These are phyloP conservation scores for Pichia sp. DNA, from an alignment of 1,139 yeast species.

Conservation along the genomic window DNA sequence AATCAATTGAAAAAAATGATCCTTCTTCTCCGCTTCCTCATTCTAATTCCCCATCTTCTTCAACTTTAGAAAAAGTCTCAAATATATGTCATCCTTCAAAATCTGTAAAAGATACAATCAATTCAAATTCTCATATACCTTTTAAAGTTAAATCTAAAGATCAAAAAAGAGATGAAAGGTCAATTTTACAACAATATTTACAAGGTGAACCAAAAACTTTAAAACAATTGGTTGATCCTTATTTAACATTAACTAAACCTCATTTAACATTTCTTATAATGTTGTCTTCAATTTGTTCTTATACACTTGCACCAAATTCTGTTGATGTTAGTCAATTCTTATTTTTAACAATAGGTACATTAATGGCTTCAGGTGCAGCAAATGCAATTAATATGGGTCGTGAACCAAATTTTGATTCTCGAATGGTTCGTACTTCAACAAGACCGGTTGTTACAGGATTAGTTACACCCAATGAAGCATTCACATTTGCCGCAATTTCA, in stretches of 20 bases:
- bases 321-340: conserved; percentile 64
- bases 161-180: conserved; percentile 13
- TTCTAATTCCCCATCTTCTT: no score
- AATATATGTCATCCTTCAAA: conserved; percentile 25
- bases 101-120: background rate
- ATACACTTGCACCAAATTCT: conserved; percentile 83
- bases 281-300: conserved; percentile 85
- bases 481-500: conserved; percentile 63
- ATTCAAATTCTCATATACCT: conserved; percentile 39
- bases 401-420: conserved; percentile 82
- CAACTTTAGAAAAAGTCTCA: conserved; percentile 10
- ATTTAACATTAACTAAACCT: conserved; percentile 81
- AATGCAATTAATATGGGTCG: conserved; percentile 96
- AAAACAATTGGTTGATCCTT: conserved; percentile 45
- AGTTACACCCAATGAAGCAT: conserved; percentile 72
- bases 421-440: conserved; percentile 82
- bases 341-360: conserved; percentile 77
- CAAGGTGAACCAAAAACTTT: conserved; percentile 26
- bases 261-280: conserved; percentile 82
- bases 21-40: no score
- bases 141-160: conserved; percentile 47
- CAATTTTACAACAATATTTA: conserved; percentile 23
- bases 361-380: conserved; percentile 87
- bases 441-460: conserved; percentile 89
- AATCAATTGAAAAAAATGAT: conserved; percentile 7